Conservation (phyloP, 2,329 filamentous ascomycete species). For the Neonectria ditissima region DNA sequence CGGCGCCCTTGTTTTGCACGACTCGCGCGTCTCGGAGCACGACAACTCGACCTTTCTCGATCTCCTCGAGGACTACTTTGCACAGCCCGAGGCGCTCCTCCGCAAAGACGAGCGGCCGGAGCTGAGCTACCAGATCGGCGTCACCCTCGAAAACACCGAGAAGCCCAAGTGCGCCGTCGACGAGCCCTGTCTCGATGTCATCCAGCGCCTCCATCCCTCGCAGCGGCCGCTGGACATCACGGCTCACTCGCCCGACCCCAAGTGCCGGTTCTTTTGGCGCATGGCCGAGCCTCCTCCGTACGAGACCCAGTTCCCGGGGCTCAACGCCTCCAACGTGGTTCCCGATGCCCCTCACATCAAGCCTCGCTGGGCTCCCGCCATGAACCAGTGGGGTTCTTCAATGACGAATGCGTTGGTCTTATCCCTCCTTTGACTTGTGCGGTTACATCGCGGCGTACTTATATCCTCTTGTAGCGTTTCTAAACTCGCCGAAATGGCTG, state of each 20-base stretch:
- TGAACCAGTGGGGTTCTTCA: conserved; percentile 68
- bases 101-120: conserved; percentile 66
- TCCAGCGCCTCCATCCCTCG: conserved; percentile 63
- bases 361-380: conserved; percentile 64
- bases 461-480: conserved; percentile 56
- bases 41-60: conserved; percentile 70
- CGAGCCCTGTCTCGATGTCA: conserved; percentile 69
- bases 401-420: conserved; percentile 69
- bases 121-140: conserved; percentile 70
- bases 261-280: conserved; percentile 73
- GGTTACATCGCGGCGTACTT: conserved; percentile 9
- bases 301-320: conserved; percentile 64
- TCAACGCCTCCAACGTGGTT: conserved; percentile 67
- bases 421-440: background rate
- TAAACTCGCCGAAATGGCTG: conserved; percentile 69
- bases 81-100: conserved; percentile 62
- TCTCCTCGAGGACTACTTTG: conserved; percentile 74
- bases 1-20: conserved; percentile 70
- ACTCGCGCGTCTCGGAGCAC: conserved; percentile 66
- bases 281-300: conserved; percentile 68
- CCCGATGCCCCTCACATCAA: conserved; percentile 62
- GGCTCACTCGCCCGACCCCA: conserved; percentile 69
- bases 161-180: conserved; percentile 73
- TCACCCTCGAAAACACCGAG: conserved; percentile 73
- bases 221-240: conserved; percentile 69